Evolutionary conservation across 2,329 filamentous ascomycete species (phyloP).

Genomic region (Kalmusia sp.): DNA sequence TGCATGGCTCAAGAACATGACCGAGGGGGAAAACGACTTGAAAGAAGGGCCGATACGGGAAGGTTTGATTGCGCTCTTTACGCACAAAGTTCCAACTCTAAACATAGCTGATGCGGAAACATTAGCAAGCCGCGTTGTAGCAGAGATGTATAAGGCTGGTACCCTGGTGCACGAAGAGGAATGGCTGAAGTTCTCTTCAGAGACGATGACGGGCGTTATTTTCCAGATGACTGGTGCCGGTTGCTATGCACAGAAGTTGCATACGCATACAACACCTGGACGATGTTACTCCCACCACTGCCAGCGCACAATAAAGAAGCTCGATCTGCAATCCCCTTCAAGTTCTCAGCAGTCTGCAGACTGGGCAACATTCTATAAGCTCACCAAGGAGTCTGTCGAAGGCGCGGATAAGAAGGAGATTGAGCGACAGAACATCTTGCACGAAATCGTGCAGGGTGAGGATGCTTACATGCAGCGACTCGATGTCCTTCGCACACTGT

Average conservation of each 20-base stretch:
- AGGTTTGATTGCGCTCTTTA: slow-evolving; percentile 87
- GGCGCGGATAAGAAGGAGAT: slow-evolving; percentile 83
- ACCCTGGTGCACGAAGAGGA: slow-evolving; percentile 90
- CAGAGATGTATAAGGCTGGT: slow-evolving; percentile 78
- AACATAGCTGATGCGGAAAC: slow-evolving; percentile 96
- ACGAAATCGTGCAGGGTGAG: slow-evolving; percentile 94
- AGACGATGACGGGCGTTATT: slow-evolving; percentile 83
- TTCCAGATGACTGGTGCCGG: slow-evolving; percentile 92
- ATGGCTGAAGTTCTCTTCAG: slow-evolving; percentile 91
- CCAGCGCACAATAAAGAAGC: slow-evolving; percentile 91
- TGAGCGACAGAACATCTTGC: slow-evolving; percentile 89
- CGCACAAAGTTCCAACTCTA: slow-evolving; percentile 95
- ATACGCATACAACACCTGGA: slow-evolving; percentile 70
- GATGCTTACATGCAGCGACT: slow-evolving; percentile 90
- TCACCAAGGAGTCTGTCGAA: slow-evolving; percentile 79
- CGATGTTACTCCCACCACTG: slow-evolving; percentile 95
- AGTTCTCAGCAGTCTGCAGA: slow-evolving; percentile 72
- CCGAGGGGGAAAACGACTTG: slow-evolving; percentile 88
- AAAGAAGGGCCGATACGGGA: slow-evolving; percentile 86
- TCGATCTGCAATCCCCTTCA: slow-evolving; percentile 80
- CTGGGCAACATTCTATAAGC: slow-evolving; percentile 87
- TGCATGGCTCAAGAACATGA: slow-evolving; percentile 85
- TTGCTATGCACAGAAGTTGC: slow-evolving; percentile 87
- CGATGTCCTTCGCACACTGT: slow-evolving; percentile 83
- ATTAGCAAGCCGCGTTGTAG: slow-evolving; percentile 77